phyloP scores from a whole-genome alignment of 2,329 filamentous ascomycete genomes.

The Penicillium psychrosexuale region DNA sequence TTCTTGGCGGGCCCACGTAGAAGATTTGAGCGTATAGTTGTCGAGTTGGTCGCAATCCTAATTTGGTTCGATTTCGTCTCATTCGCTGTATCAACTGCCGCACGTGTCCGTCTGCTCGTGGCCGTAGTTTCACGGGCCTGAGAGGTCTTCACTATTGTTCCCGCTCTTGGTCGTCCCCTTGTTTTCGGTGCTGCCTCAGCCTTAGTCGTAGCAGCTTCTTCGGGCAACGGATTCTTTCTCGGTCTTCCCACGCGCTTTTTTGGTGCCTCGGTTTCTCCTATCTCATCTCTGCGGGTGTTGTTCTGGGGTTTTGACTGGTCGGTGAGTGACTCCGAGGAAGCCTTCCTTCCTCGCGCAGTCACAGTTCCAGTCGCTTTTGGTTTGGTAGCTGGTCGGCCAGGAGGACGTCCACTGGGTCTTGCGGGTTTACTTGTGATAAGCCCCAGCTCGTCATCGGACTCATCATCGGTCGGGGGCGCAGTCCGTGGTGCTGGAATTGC shows the following conservation, averaged over 20 bases:
- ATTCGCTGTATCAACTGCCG: conserved; percentile 7
- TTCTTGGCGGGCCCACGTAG: conserved; percentile 34
- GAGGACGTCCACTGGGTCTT: conserved; percentile 11
- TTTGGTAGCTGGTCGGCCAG: conserved; percentile 13
- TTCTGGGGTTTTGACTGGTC: background rate
- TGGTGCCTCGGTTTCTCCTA: conserved; percentile 4
- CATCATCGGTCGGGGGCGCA: conserved; percentile 4
- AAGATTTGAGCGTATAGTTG: conserved; percentile 29
- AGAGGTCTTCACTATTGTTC: conserved; percentile 16
- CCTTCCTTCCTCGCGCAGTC: conserved; percentile 11
- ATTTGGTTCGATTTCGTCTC: conserved; percentile 23
- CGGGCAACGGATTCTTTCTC: conserved; percentile 12
- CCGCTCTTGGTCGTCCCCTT: conserved; percentile 32
- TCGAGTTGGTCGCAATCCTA: conserved; percentile 29
- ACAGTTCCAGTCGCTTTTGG: conserved; percentile 2
- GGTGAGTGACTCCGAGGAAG: background rate
- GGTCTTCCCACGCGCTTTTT: conserved; percentile 24
- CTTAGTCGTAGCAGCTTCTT: conserved; percentile 14
- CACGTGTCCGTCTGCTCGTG: conserved; percentile 16
- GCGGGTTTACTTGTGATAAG: conserved; percentile 18
- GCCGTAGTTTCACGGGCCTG: conserved; percentile 7
- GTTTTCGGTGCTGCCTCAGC: conserved; percentile 18
- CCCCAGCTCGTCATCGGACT: conserved; percentile 23
- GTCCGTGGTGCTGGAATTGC: background rate
- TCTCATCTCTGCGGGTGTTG: conserved; percentile 1